A percentile compares a stretch with the other conserved stretches of the same genome.
These are phyloP conservation scores for Elymus sibiricus DNA, from an alignment of 176 grass and related monocot species.

Conservation along the genomic window DNA sequence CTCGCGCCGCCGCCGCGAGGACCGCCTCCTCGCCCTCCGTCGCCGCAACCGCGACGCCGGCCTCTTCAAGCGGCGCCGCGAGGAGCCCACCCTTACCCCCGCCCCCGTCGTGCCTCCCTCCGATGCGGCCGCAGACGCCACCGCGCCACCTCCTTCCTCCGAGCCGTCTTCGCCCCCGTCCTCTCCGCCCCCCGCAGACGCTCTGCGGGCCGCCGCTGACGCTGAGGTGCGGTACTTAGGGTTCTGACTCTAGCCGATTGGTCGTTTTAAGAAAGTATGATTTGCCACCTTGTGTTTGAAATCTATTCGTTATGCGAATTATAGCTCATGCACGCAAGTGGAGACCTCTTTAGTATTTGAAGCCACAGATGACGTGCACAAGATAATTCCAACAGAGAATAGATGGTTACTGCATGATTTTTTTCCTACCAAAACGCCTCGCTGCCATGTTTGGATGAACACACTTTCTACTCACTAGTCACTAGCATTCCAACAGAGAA, in stretches of 20 bases:
- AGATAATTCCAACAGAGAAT: neutral
- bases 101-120: neutral
- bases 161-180: neutral
- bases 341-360: neutral
- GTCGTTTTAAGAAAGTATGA: neutral
- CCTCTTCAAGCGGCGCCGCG: slow-evolving; percentile 74
- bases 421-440: neutral
- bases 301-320: neutral
- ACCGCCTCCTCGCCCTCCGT: slow-evolving; percentile 54
- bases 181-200: neutral
- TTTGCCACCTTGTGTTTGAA: neutral
- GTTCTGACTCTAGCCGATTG: neutral
- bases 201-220: slow-evolving; percentile 3
- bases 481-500: neutral
- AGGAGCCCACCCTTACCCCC: neutral
- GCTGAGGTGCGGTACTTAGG: slow-evolving; percentile 35
- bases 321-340: neutral
- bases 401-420: neutral
- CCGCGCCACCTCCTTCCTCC: neutral
- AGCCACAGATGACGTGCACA: neutral
- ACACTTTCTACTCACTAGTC: neutral
- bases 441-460: neutral
- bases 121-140: neutral
- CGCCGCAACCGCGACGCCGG: slow-evolving; percentile 54
- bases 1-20: slow-evolving; percentile 63